A percentile compares a stretch with the other conserved stretches of the same genome.
Evolutionary conservation across 2,329 filamentous ascomycete genomes (phyloP).

Genomic region (Calonectria leucothoes): DNA sequence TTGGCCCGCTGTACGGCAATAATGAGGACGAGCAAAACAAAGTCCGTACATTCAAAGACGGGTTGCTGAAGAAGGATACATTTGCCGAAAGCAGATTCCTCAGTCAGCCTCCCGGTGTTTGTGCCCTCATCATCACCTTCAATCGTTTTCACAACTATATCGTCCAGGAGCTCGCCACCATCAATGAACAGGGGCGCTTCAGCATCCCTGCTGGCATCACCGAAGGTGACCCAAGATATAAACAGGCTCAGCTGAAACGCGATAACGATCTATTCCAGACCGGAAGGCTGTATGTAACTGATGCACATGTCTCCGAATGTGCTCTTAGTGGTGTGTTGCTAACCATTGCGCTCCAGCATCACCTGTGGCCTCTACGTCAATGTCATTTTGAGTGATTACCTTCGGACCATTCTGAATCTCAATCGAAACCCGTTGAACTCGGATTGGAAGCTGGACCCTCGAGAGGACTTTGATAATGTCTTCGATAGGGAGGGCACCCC

Average conservation of each 20-base stretch:
- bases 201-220: not conserved
- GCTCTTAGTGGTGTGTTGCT: not conserved
- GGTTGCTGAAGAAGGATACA: not conserved
- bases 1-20: not conserved
- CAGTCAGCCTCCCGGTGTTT: not conserved
- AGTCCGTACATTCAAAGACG: not conserved
- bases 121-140: not conserved
- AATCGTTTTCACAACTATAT: not conserved
- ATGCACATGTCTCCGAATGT: not conserved
- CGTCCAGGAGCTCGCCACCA: not conserved
- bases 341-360: not conserved
- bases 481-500: not conserved
- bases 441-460: not conserved
- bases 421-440: not conserved
- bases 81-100: not conserved
- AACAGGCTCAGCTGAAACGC: not conserved
- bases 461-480: not conserved
- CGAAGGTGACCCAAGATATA: not conserved
- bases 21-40: not conserved
- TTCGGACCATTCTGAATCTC: not conserved
- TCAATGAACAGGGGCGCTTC: not conserved
- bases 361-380: not conserved
- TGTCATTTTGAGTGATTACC: not conserved
- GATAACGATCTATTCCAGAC: not conserved
- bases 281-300: not conserved